Evolutionary conservation across 805 yeast species (phyloP), one percentile per base, ranked within the genome.

Genomic region (Myxozyma vanderwaltii): DNA sequence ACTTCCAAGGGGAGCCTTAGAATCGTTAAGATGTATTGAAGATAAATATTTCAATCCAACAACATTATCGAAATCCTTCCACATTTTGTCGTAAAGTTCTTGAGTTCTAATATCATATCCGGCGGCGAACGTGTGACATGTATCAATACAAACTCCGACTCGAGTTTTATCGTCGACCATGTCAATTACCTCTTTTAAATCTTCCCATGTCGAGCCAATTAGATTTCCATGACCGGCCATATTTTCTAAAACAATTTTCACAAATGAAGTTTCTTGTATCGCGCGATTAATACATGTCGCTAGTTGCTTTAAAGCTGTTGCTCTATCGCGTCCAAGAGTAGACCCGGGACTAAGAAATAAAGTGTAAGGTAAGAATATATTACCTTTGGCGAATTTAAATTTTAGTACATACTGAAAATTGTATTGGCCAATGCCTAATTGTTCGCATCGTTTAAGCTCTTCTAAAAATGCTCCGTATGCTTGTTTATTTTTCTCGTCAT

Each of bases 181-280:
- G 38, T 82, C 86, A 45, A 94, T 89, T 15, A 94, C 91, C 23
- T 80, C 81, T 29, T 80, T 77, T 49, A 94, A 77, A 69, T 94
- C 98, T 64, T 87, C 83, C 29, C 92, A 74, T 43, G 81, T 78
- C 2, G 92, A 86, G 0, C 98, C 99, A 43, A 94, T 86, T 61
- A 92, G 80, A 63, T 88, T 86, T 2, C 96, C 97, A 67, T 90
- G 95, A 8, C 99, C 99, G 1, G 99, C 97, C 99, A 94, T 94
- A 70, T 92, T 94, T 70, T 94, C 99, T 59, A 94, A 79, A 12
- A 94, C 95, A 45, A 94, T 85, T 69, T 86, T 91, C 33, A 94
- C 98, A 70, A 83, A 86, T 5, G 75, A 68, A 0, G 99, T 94
- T 57, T 83, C 84, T 26, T 74, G 73, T 50, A 88, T 86, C 4